Evolutionary conservation across 768 basidiomycete genomes (phyloP).

Genomic region (Amanita brunnescens): DNA sequence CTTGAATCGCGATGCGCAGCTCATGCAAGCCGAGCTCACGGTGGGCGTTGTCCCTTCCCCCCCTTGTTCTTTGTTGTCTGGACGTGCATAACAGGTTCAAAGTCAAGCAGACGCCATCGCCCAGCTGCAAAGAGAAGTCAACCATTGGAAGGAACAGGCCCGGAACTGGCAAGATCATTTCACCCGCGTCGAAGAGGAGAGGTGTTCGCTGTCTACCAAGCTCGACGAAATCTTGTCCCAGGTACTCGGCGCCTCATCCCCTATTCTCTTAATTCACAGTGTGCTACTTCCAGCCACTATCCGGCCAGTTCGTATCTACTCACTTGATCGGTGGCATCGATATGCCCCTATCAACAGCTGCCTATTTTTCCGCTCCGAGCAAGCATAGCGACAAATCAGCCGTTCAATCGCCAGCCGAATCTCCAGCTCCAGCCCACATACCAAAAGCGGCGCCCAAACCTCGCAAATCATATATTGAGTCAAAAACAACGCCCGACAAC

Average conservation of each 20-base stretch:
- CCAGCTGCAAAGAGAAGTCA: slow-evolving; percentile 54
- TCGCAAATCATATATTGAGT: background rate
- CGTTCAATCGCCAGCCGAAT: slow-evolving; percentile 14
- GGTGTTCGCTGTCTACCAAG: slow-evolving; percentile 45
- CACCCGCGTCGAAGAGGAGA: slow-evolving; percentile 62
- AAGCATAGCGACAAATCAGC: slow-evolving; percentile 12
- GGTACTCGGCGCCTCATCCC: slow-evolving; percentile 22
- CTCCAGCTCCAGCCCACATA: background rate
- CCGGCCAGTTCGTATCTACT: background rate
- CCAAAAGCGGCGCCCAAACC: background rate
- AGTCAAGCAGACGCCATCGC: slow-evolving; percentile 54
- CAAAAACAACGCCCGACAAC: background rate
- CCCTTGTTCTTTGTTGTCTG: background rate
- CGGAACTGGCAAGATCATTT: slow-evolving; percentile 78
- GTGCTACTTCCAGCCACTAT: background rate
- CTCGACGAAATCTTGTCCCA: slow-evolving; percentile 49
- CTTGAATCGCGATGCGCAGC: slow-evolving; percentile 20
- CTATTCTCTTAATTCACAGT: background rate
- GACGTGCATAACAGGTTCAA: slow-evolving; percentile 30
- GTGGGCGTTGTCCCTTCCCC: slow-evolving; percentile 25
- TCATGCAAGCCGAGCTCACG: slow-evolving; percentile 47
- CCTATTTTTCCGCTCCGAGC: background rate
- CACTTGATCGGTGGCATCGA: background rate
- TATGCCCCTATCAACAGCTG: background rate
- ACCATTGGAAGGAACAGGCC: slow-evolving; percentile 70